phyloP scores from a whole-genome alignment of 371 early-diverging fungal species.

The Nosema granulosis region DNA sequence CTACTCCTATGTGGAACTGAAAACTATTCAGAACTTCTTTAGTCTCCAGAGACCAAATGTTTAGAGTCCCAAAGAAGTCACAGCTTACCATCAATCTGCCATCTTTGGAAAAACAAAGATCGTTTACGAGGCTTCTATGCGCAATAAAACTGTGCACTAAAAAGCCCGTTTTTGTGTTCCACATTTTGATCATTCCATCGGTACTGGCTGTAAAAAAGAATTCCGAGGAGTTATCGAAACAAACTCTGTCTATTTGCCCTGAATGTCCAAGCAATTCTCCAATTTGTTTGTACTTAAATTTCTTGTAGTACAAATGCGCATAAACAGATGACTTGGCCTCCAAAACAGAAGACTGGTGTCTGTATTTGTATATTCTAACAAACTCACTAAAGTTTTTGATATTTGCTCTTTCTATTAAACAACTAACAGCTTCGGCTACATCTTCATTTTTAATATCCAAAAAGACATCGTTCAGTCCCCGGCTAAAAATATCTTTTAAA shows the following conservation, averaged over 20 bases:
- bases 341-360: neutral
- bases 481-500: too few species aligned
- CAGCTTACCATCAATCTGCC: slow-evolving; percentile 58
- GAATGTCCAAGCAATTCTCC: slow-evolving; percentile 58
- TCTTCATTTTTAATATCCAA: slow-evolving; percentile 17
- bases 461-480: slow-evolving; percentile 13
- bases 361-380: slow-evolving; percentile 30
- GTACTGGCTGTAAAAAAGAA: slow-evolving; percentile 61
- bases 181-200: slow-evolving; percentile 66
- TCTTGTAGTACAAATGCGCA: neutral
- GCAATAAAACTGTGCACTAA: slow-evolving; percentile 56
- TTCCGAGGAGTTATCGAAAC: slow-evolving; percentile 59
- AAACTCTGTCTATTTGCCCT: slow-evolving; percentile 59
- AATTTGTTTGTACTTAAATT: slow-evolving; percentile 22
- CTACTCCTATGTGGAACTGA: slow-evolving; percentile 34
- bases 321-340: neutral
- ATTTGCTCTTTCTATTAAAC: slow-evolving; percentile 34
- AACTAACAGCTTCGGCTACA: slow-evolving; percentile 5
- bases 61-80: slow-evolving; percentile 59
- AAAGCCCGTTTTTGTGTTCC: slow-evolving; percentile 55
- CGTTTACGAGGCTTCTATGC: slow-evolving; percentile 55
- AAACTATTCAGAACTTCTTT: slow-evolving; percentile 30
- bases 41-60: slow-evolving; percentile 50
- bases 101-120: slow-evolving; percentile 59
- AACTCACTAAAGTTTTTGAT: slow-evolving; percentile 39